Evolutionary conservation across 257 asterid genomes (phyloP).

Genomic region (Agastache rugosa): DNA sequence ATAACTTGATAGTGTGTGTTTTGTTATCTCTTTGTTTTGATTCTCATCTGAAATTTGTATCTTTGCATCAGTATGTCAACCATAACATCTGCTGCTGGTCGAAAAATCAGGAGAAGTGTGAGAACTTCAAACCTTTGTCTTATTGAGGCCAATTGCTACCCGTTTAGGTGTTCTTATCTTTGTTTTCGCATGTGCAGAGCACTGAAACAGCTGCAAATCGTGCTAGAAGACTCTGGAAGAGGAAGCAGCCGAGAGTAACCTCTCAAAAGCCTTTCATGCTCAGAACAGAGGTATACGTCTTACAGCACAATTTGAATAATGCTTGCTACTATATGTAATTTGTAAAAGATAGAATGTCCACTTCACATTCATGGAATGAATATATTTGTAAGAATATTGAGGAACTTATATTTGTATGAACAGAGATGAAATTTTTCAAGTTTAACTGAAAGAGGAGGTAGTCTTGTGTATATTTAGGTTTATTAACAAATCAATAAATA

Average conservation of each 20-base stretch:
- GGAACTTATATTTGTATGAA: too few relatives aligned
- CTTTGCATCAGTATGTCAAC: constrained; percentile 56
- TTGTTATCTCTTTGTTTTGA: constrained; percentile 20
- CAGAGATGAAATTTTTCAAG: constrained; percentile 16
- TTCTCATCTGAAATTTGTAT: constrained; percentile 38
- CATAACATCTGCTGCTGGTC: constrained; percentile 58
- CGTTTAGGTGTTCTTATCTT: constrained; percentile 30
- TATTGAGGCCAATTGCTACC: not conserved
- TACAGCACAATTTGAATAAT: constrained; percentile 18
- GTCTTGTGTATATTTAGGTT: not conserved
- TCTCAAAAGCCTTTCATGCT: constrained; percentile 91
- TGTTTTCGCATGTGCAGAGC: constrained; percentile 57
- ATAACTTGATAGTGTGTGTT: not conserved
- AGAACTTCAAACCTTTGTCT: constrained; percentile 39
- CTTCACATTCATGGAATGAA: not conserved
- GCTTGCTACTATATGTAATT: constrained; percentile 2
- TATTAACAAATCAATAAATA: not conserved
- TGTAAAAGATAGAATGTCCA: not conserved
- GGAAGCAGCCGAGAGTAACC: constrained; percentile 64
- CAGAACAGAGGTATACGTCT: constrained; percentile 72
- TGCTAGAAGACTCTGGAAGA: constrained; percentile 60
- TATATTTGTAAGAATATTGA: not conserved
- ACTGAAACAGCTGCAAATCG: constrained; percentile 62
- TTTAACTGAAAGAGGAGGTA: constrained; percentile 13
- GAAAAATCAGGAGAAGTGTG: constrained; percentile 69